These are phyloP conservation scores for Naganishia friedmannii DNA, from an alignment of 768 basidiomycete genomes.

Conservation along the genomic window DNA sequence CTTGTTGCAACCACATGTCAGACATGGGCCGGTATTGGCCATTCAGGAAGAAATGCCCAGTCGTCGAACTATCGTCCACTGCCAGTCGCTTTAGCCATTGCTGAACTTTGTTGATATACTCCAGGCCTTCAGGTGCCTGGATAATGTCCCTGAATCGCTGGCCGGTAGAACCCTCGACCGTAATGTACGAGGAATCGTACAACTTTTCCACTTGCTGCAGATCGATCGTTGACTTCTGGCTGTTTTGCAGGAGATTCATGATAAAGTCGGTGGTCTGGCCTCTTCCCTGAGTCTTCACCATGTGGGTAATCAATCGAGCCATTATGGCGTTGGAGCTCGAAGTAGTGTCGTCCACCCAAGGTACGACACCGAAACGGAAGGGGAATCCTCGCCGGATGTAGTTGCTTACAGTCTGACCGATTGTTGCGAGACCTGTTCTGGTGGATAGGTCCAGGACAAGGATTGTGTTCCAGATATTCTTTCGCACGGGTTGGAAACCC, in stretches of 20 bases:
- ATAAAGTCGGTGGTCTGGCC: constrained; percentile 65
- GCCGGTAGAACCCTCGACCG: constrained; percentile 30
- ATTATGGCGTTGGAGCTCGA: constrained; percentile 56
- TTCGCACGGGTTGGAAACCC: constrained; percentile 67
- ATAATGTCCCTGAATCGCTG: constrained; percentile 42
- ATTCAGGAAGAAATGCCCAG: constrained; percentile 79
- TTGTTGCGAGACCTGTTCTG: constrained; percentile 60
- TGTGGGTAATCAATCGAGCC: constrained; percentile 69
- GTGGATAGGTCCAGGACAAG: constrained; percentile 76
- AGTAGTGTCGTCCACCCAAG: constrained; percentile 57
- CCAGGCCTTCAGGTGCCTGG: constrained; percentile 26
- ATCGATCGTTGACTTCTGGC: constrained; percentile 9
- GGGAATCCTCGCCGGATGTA: constrained; percentile 73
- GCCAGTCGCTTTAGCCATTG: constrained; percentile 17
- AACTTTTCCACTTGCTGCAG: background rate
- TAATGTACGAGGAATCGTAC: constrained; percentile 29
- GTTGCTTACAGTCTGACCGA: constrained; percentile 63
- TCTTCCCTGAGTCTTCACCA: constrained; percentile 64
- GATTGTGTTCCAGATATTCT: constrained; percentile 80
- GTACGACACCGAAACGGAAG: constrained; percentile 81
- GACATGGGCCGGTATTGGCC: constrained; percentile 58
- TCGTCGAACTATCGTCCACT: constrained; percentile 36
- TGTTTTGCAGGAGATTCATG: background rate
- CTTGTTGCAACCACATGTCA: constrained; percentile 30
- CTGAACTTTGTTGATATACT: constrained; percentile 37